Conservation (phyloP, 345 rosid genomes). For the Iberis pinnata region DNA sequence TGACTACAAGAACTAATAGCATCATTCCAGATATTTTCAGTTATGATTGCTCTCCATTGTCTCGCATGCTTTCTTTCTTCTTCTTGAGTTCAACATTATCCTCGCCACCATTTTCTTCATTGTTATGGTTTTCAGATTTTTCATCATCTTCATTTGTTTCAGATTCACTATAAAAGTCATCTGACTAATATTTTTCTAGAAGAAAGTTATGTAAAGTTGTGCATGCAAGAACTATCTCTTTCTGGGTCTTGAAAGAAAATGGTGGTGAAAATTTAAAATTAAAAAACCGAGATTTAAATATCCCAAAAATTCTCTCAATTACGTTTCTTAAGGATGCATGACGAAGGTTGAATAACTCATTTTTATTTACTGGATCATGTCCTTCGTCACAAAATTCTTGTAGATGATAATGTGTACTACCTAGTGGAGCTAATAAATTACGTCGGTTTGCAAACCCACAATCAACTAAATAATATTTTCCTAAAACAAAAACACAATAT, state of each 20-base stretch:
- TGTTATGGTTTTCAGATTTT: no score
- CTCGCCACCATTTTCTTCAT: no score
- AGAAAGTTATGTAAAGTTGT: neutral
- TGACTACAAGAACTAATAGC: no score
- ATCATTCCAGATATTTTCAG: no score
- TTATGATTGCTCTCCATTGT: no score
- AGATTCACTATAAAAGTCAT: no score
- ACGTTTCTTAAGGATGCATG: slow-evolving; percentile 3
- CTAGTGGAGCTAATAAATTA: neutral
- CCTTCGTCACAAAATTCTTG: neutral
- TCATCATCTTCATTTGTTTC: no score
- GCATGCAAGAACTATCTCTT: neutral
- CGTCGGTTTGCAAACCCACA: neutral
- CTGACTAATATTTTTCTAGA: neutral
- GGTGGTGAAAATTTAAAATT: slow-evolving; percentile 1
- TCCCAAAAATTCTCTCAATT: neutral
- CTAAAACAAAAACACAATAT: no score
- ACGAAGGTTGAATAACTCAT: neutral
- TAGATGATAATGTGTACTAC: neutral
- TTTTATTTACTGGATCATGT: neutral
- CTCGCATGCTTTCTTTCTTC: no score
- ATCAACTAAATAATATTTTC: slow-evolving; percentile 2
- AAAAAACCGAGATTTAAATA: neutral
- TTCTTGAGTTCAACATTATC: no score
- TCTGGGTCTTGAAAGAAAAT: neutral